Base-by-base conservation (phyloP, 768 basidiomycete species). In the Naganishia antarctica region DNA sequence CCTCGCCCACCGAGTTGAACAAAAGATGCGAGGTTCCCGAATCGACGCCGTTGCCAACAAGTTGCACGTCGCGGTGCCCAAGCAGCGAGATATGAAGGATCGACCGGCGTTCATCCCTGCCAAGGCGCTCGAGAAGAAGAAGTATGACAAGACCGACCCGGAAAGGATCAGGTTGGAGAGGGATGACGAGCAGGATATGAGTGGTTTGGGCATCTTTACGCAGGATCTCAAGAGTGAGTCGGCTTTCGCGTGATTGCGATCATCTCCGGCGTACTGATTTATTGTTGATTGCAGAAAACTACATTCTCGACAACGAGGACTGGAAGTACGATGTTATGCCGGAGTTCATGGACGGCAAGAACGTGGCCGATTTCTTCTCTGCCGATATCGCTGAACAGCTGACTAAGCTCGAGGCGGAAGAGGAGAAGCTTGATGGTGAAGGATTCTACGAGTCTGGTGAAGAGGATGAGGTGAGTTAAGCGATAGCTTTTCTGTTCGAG, bases 261-360 rank as follows among this genome's bases (percentile, higher is more conserved):
- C n/a, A n/a, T n/a, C n/a, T 40, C 26, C 40, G 46, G 51, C 26
- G 11, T 46, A 45, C 51, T 66, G 61, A 62, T 53, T 2, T n/a
- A 43, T 28, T 28, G 61, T 28, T 16, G 25, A 28, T 47, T 69
- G 50, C 79, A 97, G 93, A 91, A 83, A 84, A 90, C 77, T 98
- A 96, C 79, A 63, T 96, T 28, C 85, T 99, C 64, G 82, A 85
- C 25, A 86, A 96, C 74, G 85, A 88, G 40, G 87, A 89, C 46
- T 99, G 96, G 96, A 99, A 96, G 81, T 81, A 85, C 80, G 96
- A 99, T 73, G 82, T 85, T 69, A 88, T 98, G n/a, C 96, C 96
- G n/a, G 96, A 99, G 77, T 90, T 99, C 73, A 86, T 91, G 87
- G 86, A 97, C 70, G 96, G 96, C 80, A 97, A 97, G 84, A 99